Conservation (phyloP, 2,329 filamentous ascomycete genomes). For the Phialemoniopsis sp. region DNA sequence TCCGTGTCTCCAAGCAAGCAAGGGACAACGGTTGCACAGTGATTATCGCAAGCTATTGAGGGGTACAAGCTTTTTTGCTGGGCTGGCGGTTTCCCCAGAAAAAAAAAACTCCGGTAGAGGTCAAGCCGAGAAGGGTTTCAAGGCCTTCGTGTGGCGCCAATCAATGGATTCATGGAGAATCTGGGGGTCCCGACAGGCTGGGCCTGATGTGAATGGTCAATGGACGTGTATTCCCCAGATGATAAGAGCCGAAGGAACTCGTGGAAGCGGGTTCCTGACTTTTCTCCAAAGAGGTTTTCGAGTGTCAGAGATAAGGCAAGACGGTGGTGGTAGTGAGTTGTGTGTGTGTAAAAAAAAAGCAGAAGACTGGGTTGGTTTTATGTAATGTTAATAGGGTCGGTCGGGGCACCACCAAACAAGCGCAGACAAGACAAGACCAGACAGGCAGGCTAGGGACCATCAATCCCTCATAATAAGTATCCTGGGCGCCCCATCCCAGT, state of each 20-base stretch:
- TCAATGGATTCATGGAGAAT: slow-evolving; percentile 28
- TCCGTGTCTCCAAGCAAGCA: too few species aligned
- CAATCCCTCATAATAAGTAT: too few species aligned
- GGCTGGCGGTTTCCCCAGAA: background rate
- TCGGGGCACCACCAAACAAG: too few species aligned
- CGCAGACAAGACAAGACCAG: too few species aligned
- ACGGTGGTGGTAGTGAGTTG: slow-evolving; percentile 28
- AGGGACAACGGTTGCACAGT: too few species aligned
- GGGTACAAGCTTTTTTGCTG: slow-evolving; percentile 4
- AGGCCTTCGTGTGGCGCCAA: slow-evolving; percentile 27
- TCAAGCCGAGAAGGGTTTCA: slow-evolving; percentile 16
- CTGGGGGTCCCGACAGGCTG: slow-evolving; percentile 4
- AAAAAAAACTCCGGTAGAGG: slow-evolving; percentile 18
- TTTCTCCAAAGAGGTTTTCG: slow-evolving; percentile 18
- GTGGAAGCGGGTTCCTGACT: slow-evolving; percentile 25
- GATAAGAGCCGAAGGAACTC: slow-evolving; percentile 6
- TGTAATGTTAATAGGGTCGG: slow-evolving; percentile 38
- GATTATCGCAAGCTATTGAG: slow-evolving; percentile 3
- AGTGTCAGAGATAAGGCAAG: slow-evolving; percentile 29
- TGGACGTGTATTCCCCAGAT: background rate
- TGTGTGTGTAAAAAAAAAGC: slow-evolving; percentile 34
- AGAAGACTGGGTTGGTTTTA: slow-evolving; percentile 39
- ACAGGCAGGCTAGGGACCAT: too few species aligned
- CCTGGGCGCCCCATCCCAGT: too few species aligned
- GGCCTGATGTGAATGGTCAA: slow-evolving; percentile 7